Evolutionary conservation across 352 stramenopile species (phyloP).

Genomic region (Peronospora farinosa): DNA sequence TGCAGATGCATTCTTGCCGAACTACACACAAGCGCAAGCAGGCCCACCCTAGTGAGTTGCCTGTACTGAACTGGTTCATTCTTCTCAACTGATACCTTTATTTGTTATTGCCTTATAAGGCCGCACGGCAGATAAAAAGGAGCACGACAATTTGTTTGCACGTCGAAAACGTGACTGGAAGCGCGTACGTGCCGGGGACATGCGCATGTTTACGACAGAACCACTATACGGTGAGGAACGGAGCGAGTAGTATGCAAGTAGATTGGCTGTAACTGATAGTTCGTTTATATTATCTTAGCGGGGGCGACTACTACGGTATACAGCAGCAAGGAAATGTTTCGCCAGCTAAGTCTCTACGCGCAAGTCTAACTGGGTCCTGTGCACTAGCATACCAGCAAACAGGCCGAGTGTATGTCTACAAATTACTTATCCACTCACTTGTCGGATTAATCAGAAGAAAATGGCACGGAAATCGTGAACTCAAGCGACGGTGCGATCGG

Average conservation of each 20-base stretch:
- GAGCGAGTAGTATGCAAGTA: background rate
- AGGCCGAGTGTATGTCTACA: constrained; percentile 17
- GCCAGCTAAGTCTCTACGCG: constrained; percentile 67
- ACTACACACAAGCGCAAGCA: constrained; percentile 70
- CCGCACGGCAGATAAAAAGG: constrained; percentile 59
- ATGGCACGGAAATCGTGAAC: constrained; percentile 73
- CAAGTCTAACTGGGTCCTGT: constrained; percentile 34
- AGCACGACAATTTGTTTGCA: constrained; percentile 73
- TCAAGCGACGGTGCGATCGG: constrained; percentile 62
- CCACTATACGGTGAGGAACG: constrained; percentile 48
- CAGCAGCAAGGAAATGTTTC: constrained; percentile 71
- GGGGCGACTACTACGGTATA: constrained; percentile 64
- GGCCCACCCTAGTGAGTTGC: constrained; percentile 47
- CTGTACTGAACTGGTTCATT: background rate
- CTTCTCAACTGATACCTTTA: constrained; percentile 1
- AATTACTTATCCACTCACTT: constrained; percentile 26
- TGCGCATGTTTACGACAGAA: constrained; percentile 71
- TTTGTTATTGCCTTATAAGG: constrained; percentile 23
- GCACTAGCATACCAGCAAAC: constrained; percentile 5
- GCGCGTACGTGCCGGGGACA: constrained; percentile 52
- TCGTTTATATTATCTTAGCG: constrained; percentile 35
- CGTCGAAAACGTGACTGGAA: constrained; percentile 70
- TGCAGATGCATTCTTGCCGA: constrained; percentile 39
- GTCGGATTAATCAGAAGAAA: constrained; percentile 49
- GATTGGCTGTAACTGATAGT: constrained; percentile 10